Base-by-base conservation (phyloP, 495 filamentous ascomycete genomes). In the Chaetomidium leptoderma region DNA sequence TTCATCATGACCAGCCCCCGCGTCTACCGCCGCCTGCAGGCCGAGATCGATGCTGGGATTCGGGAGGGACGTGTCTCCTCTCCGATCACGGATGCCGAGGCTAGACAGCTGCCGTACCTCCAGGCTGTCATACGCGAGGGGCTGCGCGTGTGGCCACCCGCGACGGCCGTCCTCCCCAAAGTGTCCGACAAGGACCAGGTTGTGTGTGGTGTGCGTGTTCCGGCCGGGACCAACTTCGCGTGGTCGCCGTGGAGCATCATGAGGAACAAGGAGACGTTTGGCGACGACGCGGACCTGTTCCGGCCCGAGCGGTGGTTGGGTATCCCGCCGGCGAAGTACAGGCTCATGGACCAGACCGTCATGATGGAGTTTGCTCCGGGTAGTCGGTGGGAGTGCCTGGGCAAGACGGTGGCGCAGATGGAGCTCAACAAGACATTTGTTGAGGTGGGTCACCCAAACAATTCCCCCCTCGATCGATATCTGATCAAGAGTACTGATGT, bases 341-440 rank as follows among this genome's bases (percentile, higher is more conserved):
- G n/a, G n/a, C n/a, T n/a, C n/a, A n/a, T n/a, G n/a, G n/a, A n/a
- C n/a, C n/a, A n/a, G n/a, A n/a, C n/a, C n/a, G n/a, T n/a, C n/a
- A 68, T 75, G 1, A 64, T 83, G 33, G 63, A 68, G 57, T 74
- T 60, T 33, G 52, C n/a, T n/a, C n/a, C n/a, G n/a, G n/a, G n/a
- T n/a, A n/a, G n/a, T n/a, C n/a, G n/a, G n/a, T n/a, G n/a, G n/a
- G n/a, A 55, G 24, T 77, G 73, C 58, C 57, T 73, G 27, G 74
- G 74, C 6, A 69, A 68, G 61, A 49, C 37, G 0, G 62, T 76
- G 35, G 69, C 71, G 5, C 37, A 57, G 29, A 60, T 75, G 67
- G 69, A 81, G 63, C 63, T 81, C 36, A 75, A 76, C 51, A 84
- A 83, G 69, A 60, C 71, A 2, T 65, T 82, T 59, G 71, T 81